These are phyloP conservation scores for Aspergillus niger DNA, from an alignment of 2,329 filamentous ascomycete genomes.

Conservation along the genomic window DNA sequence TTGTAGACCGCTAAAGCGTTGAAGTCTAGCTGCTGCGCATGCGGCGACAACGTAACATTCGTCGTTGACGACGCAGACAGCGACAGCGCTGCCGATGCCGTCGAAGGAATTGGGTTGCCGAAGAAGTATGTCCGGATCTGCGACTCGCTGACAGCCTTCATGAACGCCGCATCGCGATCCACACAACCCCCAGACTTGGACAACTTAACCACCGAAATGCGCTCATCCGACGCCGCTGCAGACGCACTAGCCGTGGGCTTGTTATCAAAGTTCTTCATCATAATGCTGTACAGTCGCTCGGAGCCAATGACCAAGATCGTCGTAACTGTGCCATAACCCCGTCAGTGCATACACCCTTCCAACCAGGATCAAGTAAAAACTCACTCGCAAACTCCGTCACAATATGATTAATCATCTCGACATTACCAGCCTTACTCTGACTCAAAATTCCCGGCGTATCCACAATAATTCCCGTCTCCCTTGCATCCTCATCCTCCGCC, in stretches of 20 bases:
- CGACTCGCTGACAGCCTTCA: conserved; percentile 72
- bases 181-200: conserved; percentile 85
- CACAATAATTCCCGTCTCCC: conserved; percentile 76
- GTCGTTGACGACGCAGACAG: conserved; percentile 42
- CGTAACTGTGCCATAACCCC: conserved; percentile 58
- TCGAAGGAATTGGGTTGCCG: conserved; percentile 60
- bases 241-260: conserved; percentile 51
- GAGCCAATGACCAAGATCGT: conserved; percentile 81
- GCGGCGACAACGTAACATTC: conserved; percentile 76
- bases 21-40: conserved; percentile 82
- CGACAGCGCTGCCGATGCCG: conserved; percentile 37
- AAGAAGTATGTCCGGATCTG: conserved; percentile 94
- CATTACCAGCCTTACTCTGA: conserved; percentile 62
- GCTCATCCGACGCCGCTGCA: conserved; percentile 58
- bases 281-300: conserved; percentile 71
- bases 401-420: conserved; percentile 81
- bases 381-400: conserved; percentile 67
- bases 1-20: conserved; percentile 72
- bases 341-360: conserved; percentile 19
- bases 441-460: conserved; percentile 75
- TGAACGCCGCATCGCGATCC: conserved; percentile 70
- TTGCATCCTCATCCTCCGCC: conserved; percentile 71
- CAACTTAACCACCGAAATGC: conserved; percentile 73
- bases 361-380: conserved; percentile 19
- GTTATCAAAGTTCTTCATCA: conserved; percentile 67